Conservation (phyloP, 129 eudicot genomes). For the Pittosporum tobira region DNA sequence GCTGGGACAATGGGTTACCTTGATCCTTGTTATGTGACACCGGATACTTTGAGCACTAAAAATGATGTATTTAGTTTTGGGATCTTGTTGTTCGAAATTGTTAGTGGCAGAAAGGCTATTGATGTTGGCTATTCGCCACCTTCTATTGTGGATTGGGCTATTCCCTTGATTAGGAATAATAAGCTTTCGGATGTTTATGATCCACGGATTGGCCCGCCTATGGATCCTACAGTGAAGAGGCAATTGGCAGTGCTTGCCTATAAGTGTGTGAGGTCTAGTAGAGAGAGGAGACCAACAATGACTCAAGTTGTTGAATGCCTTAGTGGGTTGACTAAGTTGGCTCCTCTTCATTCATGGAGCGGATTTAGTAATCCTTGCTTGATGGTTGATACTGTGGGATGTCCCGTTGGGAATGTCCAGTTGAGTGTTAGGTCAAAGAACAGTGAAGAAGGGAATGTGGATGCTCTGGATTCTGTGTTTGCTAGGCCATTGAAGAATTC, state of each 20-base stretch:
- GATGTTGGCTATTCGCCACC: constrained; percentile 83
- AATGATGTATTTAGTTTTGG: constrained; percentile 92
- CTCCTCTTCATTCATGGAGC: constrained; percentile 65
- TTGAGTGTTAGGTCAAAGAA: constrained; percentile 19
- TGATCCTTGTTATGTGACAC: constrained; percentile 81
- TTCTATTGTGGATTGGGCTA: constrained; percentile 91
- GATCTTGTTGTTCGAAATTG: constrained; percentile 68
- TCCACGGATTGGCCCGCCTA: constrained; percentile 62
- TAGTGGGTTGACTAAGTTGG: constrained; percentile 46
- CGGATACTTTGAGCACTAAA: constrained; percentile 85
- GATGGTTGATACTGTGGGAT: constrained; percentile 74
- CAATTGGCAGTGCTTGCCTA: constrained; percentile 72
- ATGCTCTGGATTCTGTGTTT: constrained; percentile 25
- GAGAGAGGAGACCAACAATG: constrained; percentile 83
- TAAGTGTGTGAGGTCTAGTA: constrained; percentile 75
- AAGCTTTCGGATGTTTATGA: constrained; percentile 47
- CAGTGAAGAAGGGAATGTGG: constrained; percentile 18
- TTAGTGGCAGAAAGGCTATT: constrained; percentile 84
- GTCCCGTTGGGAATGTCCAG: constrained; percentile 30
- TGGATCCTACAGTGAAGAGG: constrained; percentile 54
- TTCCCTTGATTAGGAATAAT: constrained; percentile 74
- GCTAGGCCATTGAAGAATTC: constrained; percentile 36
- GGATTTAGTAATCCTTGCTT: constrained; percentile 67
- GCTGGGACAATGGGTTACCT: constrained; percentile 97
- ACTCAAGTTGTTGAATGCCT: constrained; percentile 59